Evolutionary conservation across 2,329 filamentous ascomycete species (phyloP).

Genomic region (Fusarium lyarnte): DNA sequence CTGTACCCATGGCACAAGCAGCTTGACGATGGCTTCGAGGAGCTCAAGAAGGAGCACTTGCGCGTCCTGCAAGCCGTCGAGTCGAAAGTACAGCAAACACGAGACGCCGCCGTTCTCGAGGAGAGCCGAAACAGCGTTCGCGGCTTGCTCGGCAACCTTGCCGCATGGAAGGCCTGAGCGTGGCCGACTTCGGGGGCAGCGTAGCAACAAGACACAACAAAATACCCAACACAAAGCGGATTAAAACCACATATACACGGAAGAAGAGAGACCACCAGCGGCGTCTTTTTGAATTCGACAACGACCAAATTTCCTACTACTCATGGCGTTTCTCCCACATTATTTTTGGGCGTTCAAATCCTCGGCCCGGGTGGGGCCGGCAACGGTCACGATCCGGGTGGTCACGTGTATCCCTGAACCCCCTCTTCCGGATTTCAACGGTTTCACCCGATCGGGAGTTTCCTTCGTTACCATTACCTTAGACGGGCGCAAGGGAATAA

Average conservation of each 20-base stretch:
- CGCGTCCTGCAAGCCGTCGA: slow-evolving; percentile 33
- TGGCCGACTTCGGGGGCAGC: slow-evolving; percentile 31
- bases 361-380: slow-evolving; percentile 31
- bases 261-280: neutral
- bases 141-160: slow-evolving; percentile 23
- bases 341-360: slow-evolving; percentile 28
- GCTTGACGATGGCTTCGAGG: slow-evolving; percentile 67
- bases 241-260: neutral
- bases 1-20: slow-evolving; percentile 77
- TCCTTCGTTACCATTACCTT: neutral
- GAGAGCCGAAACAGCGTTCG: slow-evolving; percentile 31
- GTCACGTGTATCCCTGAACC: slow-evolving; percentile 25
- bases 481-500: neutral
- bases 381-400: slow-evolving; percentile 26
- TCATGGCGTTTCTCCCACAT: slow-evolving; percentile 23
- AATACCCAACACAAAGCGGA: neutral
- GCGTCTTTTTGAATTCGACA: neutral
- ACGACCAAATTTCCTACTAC: neutral
- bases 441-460: slow-evolving; percentile 17
- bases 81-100: slow-evolving; percentile 7
- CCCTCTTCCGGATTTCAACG: neutral
- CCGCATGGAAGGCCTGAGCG: slow-evolving; percentile 33
- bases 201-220: neutral
- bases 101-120: slow-evolving; percentile 19
- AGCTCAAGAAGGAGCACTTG: slow-evolving; percentile 41